These are phyloP conservation scores for Spathaspora hagerdaliae DNA, from an alignment of 805 yeast genomes.

Conservation along the genomic window DNA sequence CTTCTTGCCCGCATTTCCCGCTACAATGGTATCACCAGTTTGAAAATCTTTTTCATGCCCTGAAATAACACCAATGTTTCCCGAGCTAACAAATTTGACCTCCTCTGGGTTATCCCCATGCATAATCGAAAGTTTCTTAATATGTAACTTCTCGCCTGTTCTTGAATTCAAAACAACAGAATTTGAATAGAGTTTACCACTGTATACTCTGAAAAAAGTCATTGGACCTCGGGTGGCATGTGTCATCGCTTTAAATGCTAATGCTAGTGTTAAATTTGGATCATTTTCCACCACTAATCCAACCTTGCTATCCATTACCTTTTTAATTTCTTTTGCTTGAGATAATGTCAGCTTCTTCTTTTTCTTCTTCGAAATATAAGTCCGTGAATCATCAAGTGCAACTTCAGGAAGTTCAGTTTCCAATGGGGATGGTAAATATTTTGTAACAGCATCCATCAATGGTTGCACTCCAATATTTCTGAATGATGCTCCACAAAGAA, in stretches of 20 bases:
- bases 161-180: conserved; percentile 63
- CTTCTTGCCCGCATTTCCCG: conserved; percentile 47
- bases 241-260: conserved; percentile 88
- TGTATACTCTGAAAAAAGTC: conserved; percentile 84
- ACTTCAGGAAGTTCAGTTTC: conserved; percentile 60
- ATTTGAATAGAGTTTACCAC: conserved; percentile 68
- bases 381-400: conserved; percentile 13
- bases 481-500: conserved; percentile 91
- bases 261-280: conserved; percentile 63
- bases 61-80: conserved; percentile 88
- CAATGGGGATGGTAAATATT: conserved; percentile 78
- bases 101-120: conserved; percentile 85
- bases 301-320: conserved; percentile 31
- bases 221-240: conserved; percentile 80
- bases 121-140: conserved; percentile 72
- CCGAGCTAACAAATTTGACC: conserved; percentile 58
- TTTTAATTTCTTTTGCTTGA: conserved; percentile 20
- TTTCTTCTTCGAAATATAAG: conserved; percentile 12
- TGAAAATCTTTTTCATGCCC: conserved; percentile 64
- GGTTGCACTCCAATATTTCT: conserved; percentile 94
- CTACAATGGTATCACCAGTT: conserved; percentile 88
- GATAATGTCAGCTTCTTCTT: conserved; percentile 10
- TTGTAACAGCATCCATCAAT: conserved; percentile 73
- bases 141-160: conserved; percentile 60
- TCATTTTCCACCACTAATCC: conserved; percentile 56